Evolutionary conservation across 768 basidiomycete genomes (phyloP).

Genomic region (Rhizopogon vesiculosus): DNA sequence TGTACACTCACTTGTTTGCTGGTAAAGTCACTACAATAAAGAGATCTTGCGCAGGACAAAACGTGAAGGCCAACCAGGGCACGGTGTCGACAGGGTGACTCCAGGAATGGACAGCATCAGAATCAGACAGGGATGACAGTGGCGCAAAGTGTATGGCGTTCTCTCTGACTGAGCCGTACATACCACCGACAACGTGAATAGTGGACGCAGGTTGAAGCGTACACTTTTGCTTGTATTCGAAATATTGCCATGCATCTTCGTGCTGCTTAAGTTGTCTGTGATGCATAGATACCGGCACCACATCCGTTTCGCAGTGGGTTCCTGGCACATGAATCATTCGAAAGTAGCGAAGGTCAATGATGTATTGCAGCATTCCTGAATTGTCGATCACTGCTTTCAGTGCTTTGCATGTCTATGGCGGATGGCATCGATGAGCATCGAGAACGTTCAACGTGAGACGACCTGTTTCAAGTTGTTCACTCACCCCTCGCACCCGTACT

Average conservation of each 20-base stretch:
- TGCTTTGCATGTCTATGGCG: slow-evolving; percentile 34
- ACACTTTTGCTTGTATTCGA: slow-evolving; percentile 33
- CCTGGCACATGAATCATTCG: slow-evolving; percentile 34
- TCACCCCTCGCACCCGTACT: slow-evolving; percentile 29
- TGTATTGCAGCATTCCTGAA: slow-evolving; percentile 41
- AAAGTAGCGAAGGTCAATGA: slow-evolving; percentile 39
- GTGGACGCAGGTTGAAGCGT: slow-evolving; percentile 30
- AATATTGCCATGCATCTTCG: slow-evolving; percentile 44
- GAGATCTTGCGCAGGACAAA: slow-evolving; percentile 53
- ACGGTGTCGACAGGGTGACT: slow-evolving; percentile 39
- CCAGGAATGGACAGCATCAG: slow-evolving; percentile 21
- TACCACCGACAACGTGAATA: slow-evolving; percentile 42
- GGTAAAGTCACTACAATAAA: slow-evolving; percentile 44
- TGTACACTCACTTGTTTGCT: slow-evolving; percentile 30
- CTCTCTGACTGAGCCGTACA: slow-evolving; percentile 17
- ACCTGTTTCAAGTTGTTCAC: neutral
- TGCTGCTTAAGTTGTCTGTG: slow-evolving; percentile 36
- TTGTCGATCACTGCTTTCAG: slow-evolving; percentile 29
- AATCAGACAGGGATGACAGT: slow-evolving; percentile 30
- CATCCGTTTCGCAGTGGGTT: slow-evolving; percentile 5
- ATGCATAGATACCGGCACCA: slow-evolving; percentile 23
- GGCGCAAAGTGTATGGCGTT: too few species aligned
- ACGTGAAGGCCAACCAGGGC: slow-evolving; percentile 49
- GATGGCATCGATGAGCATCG: neutral
- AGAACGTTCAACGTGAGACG: neutral